Evolutionary conservation across 2,329 filamentous ascomycete genomes (phyloP), one percentile per base, ranked within the genome.

Genomic region (Hypoxylon sp.): DNA sequence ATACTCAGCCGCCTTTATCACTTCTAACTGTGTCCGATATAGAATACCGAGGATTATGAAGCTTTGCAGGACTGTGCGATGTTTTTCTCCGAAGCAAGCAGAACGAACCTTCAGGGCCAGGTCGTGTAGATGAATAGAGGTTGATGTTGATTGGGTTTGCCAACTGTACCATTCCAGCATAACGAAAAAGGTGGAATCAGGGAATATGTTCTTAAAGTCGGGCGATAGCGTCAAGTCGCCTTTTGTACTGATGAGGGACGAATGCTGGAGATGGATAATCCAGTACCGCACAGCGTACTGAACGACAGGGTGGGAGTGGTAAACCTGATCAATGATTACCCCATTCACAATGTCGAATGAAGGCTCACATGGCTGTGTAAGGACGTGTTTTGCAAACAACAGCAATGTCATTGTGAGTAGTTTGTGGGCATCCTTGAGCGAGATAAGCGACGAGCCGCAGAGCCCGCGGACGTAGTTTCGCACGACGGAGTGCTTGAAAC

Each of bases 401-500:
- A 82, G 75, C 55, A 82, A 74, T 2, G 75, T 72, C 59, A 79
- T 63, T 0, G 77, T 78, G 7, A 82, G 66, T 37, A 78, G 74
- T 6, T 74, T 69, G 10, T 82, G 80, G 0, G 80, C 75, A 29
- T 82, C 79, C 42, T 74, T 72, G 0, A 71, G 46, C 0, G 79
- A 77, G 0, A 79, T 74, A 1, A 82, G 74, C 0, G 73, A 71
- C 48, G 78, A 80, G 46, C 80, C 80, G 17, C 80, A 77, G 11
- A 78, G 75, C 5, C 69, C 67, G 29, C 73, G 74, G 19, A 81
- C 67, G 60, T 80, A 75, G 0, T 68, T 60, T 31, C 76, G 76
- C 7, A 81, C 74, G 13, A 77, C 60, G 37, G 78, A 75, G 65
- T 79, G 80, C 59, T 80, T 80, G 76, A 82, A 82, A 35, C 77